Evolutionary conservation across 2,329 filamentous ascomycete genomes (phyloP), one percentile per base, ranked within the genome.

Genomic region (Colletotrichum simmondsii): DNA sequence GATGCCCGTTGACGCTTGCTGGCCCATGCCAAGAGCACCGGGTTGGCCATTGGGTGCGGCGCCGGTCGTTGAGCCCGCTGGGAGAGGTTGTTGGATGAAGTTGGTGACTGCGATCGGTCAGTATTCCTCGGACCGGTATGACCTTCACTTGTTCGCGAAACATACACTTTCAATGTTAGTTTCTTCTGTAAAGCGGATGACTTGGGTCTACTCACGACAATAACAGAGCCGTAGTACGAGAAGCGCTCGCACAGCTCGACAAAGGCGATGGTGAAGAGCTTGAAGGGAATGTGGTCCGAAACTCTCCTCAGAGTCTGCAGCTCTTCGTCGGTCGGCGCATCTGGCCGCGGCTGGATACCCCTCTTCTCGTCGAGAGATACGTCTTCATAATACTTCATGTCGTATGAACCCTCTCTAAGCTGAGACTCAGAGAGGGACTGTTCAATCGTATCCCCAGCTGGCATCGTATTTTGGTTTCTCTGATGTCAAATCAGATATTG

Each of bases 161-260:
- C 67, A 35, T 71, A 73, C 71, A 65, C 71, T 73, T 24, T 4
- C 5, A 14, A 24, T 3, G 61, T 66, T 14, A 73, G 54, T 28
- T 11, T 49, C 4, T 5, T 4, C 12, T 2, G 10, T 11, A 10
- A 14, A 1, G 1, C 14, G 2, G 14, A 4, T 19, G 12, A 14
- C 2, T 12, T 6, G 42, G 11, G 4, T 28, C 42, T 84, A 92
- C 78, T 91, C 80, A 91, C 90, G 91, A 93, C 87, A 53, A 89
- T 87, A 12, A 88, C 89, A 5, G 89, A 90, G 42, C 92, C 92
- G 76, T 94, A 94, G 85, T 93, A 94, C 3, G 90, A 92, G 81
- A 93, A 93, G 42, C 92, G 90, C 81, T 94, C 92, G 80, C 91
- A 93, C 32, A 94, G 79, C 80, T 94, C 92, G 56, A 93, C 86